Evolutionary conservation across 768 basidiomycete genomes (phyloP), one percentile per base, ranked within the genome.

Genomic region (Nidularia sp.): DNA sequence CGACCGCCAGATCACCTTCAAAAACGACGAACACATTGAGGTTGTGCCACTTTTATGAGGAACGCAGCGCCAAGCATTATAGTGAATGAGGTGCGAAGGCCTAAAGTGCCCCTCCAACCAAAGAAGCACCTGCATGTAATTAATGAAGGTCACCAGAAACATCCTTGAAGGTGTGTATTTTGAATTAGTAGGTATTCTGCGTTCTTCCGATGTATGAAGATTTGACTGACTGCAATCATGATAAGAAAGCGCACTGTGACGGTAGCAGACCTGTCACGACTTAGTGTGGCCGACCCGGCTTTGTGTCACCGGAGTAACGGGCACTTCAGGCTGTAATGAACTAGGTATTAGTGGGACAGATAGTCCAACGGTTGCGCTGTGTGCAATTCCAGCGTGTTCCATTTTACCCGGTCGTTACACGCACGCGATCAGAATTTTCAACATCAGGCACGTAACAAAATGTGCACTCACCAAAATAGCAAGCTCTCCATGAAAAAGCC

Each of bases 41-140:
- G 52, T 73, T 72, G 53, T 73, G 72, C 13, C 66, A 66, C 4
- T 77, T 71, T 71, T 70, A 77, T 72, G 5, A 68, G 55, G 22
- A 72, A 8, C 1, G 75, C 66, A 6, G 69, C 70, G 7, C 65
- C 35, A 29, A 76, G 33, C 71, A 75, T 71, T 67, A 50, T 63
- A 66, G 52, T 71, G 66, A 33, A 70, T 55, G 1, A 46, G 45
- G 35, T 53, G 50, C 22, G 50, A 44, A 9, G 62, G 49, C 44
- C 69, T 72, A 33, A 69, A 63, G 44, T 57, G 50, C 4, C 62
- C 62, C 4, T 69, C 65, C 8, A 52, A 39, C 62, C 59, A 70
- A 22, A 71, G 50, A 18, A 77, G 65, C 10, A 62, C 62, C n/a
- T 60, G 63, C 31, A 73, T 42, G 53, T 73, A 74, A 15, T 46